phyloP scores from a whole-genome alignment of 345 rosid genomes.

The Rhodamnia rubescens region DNA sequence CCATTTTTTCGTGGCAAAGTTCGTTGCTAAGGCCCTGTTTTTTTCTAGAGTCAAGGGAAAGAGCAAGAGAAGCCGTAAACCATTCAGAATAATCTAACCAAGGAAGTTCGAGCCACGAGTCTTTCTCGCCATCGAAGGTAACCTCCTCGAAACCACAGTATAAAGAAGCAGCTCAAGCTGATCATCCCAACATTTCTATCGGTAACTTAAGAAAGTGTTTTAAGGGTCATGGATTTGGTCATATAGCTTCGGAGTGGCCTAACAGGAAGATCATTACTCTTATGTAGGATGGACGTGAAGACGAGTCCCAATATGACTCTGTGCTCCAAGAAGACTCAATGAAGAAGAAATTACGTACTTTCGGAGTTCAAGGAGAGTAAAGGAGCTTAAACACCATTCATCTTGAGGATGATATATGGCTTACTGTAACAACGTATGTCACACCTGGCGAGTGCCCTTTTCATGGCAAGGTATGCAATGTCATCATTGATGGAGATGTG shows the following conservation, averaged over 20 bases:
- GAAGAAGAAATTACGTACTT: background rate
- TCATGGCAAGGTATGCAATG: background rate
- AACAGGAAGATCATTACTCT: background rate
- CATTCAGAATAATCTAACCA: background rate
- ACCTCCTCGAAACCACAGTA: background rate
- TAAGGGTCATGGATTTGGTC: background rate
- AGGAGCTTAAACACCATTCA: background rate
- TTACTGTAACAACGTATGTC: background rate
- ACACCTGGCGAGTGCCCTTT: background rate
- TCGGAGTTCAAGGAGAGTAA: background rate
- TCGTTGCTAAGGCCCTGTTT: no score
- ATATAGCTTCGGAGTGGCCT: background rate
- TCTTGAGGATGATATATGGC: background rate
- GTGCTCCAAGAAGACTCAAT: background rate
- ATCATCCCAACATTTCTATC: background rate
- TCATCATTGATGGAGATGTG: background rate
- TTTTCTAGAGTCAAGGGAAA: no score
- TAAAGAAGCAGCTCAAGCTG: background rate
- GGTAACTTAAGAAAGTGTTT: background rate
- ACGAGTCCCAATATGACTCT: background rate
- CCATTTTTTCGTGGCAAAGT: no score
- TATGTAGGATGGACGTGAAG: background rate
- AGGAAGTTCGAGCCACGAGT: background rate
- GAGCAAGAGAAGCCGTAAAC: background rate
- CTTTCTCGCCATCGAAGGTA: background rate